phyloP scores from a whole-genome alignment of 192 early-diverging fungal genomes.

The Obelidium mucronatum region DNA sequence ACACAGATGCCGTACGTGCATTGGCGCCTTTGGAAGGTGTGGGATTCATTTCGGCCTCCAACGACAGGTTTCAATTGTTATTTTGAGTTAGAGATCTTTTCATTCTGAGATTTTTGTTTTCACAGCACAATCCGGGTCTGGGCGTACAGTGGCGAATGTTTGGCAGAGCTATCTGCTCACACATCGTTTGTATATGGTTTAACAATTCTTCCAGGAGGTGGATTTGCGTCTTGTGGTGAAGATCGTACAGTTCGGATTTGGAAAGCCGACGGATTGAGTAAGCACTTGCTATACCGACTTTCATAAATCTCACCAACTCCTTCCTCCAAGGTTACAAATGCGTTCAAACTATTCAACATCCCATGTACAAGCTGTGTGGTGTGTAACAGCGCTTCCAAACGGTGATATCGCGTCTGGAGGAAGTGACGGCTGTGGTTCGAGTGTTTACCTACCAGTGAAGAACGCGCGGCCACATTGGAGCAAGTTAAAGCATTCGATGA shows the following conservation, averaged over 20 bases:
- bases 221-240: constrained; percentile 92
- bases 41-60: constrained; percentile 86
- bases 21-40: constrained; percentile 67
- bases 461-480: constrained; percentile 65
- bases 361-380: constrained; percentile 95
- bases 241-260: constrained; percentile 90
- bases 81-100: background rate
- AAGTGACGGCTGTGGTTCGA: constrained; percentile 81
- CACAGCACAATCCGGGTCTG: constrained; percentile 88
- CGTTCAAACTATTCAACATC: constrained; percentile 84
- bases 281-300: too few relatives aligned
- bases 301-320: too few relatives aligned
- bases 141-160: constrained; percentile 72
- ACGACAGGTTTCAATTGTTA: constrained; percentile 70
- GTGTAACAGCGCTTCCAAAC: constrained; percentile 75
- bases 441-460: constrained; percentile 75
- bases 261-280: constrained; percentile 61
- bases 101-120: background rate
- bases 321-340: constrained; percentile 72
- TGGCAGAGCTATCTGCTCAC: constrained; percentile 83
- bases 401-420: constrained; percentile 86
- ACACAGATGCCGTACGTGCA: constrained; percentile 90
- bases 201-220: constrained; percentile 70
- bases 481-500: constrained; percentile 46
- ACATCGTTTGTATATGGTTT: constrained; percentile 90